phyloP scores from a whole-genome alignment of 345 rosid species.

The Salix caprea region DNA sequence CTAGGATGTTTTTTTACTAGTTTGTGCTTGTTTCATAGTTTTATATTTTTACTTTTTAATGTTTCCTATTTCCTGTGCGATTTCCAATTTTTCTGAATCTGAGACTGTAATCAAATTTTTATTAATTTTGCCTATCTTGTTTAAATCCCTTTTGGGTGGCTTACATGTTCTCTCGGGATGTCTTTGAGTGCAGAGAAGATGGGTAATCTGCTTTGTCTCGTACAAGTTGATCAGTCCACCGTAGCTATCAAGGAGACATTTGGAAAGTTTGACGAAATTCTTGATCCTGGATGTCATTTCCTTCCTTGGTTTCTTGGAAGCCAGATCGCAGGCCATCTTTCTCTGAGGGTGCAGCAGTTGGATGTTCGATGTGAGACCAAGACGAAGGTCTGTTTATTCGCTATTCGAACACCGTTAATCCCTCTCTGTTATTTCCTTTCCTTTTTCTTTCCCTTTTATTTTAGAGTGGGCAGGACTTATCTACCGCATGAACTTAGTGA shows the following conservation, averaged over 20 bases:
- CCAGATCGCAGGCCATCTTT: slow-evolving; percentile 33
- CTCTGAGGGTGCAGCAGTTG: slow-evolving; percentile 40
- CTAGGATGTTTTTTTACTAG: background rate
- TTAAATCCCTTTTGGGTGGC: background rate
- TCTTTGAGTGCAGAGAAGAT: slow-evolving; percentile 20
- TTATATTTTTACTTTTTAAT: no score
- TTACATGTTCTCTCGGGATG: background rate
- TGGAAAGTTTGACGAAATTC: slow-evolving; percentile 37
- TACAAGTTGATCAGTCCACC: slow-evolving; percentile 37
- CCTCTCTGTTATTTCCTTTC: background rate
- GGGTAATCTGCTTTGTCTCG: slow-evolving; percentile 34
- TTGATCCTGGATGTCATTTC: slow-evolving; percentile 44
- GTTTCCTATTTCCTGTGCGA: background rate
- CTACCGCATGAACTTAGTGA: background rate
- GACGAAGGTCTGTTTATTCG: slow-evolving; percentile 28
- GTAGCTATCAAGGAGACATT: slow-evolving; percentile 40
- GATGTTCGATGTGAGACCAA: slow-evolving; percentile 44
- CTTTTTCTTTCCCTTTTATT: background rate
- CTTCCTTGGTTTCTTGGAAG: slow-evolving; percentile 42
- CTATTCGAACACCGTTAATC: background rate
- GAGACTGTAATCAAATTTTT: background rate
- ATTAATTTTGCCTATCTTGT: background rate
- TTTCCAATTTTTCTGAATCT: background rate
- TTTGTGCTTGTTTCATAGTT: background rate
- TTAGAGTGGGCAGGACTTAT: background rate